A percentile compares a stretch with the other conserved stretches of the same genome.
Evolutionary conservation across 768 basidiomycete species (phyloP).

Genomic region (Lactifluus echinatus): DNA sequence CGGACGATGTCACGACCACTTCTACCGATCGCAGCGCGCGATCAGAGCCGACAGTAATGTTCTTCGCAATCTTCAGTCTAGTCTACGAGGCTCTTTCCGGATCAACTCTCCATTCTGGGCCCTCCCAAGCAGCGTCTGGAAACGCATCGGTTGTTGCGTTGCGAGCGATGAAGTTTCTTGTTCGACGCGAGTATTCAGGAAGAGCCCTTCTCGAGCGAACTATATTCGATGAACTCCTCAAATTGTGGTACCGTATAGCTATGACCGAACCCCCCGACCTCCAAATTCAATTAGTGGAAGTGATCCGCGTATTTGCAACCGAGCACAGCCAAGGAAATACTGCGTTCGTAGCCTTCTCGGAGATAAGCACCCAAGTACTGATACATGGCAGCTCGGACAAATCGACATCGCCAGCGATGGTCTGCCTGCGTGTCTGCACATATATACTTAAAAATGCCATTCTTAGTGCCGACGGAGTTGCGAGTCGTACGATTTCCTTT

Average conservation of each 20-base stretch:
- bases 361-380: background rate
- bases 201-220: slow-evolving; percentile 70
- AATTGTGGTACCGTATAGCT: slow-evolving; percentile 81
- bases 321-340: slow-evolving; percentile 20
- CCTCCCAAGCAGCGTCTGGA: slow-evolving; percentile 34
- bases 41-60: slow-evolving; percentile 68
- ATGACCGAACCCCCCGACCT: slow-evolving; percentile 74
- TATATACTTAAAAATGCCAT: slow-evolving; percentile 69
- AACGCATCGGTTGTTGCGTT: slow-evolving; percentile 48
- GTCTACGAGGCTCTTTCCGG: slow-evolving; percentile 80
- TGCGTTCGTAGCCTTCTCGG: slow-evolving; percentile 4
- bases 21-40: slow-evolving; percentile 26
- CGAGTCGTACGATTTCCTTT: slow-evolving; percentile 37
- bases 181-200: slow-evolving; percentile 73
- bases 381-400: slow-evolving; percentile 1
- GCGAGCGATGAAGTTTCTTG: slow-evolving; percentile 70
- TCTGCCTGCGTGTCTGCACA: slow-evolving; percentile 77
- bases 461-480: slow-evolving; percentile 42
- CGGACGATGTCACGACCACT: slow-evolving; percentile 32
- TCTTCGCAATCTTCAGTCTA: slow-evolving; percentile 88
- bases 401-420: slow-evolving; percentile 28
- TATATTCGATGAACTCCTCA: slow-evolving; percentile 85
- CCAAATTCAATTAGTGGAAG: slow-evolving; percentile 64
- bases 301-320: slow-evolving; percentile 44
- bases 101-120: slow-evolving; percentile 51